These are phyloP conservation scores for Fusarium metavorans DNA, from an alignment of 2,329 filamentous ascomycete species.

Conservation along the genomic window DNA sequence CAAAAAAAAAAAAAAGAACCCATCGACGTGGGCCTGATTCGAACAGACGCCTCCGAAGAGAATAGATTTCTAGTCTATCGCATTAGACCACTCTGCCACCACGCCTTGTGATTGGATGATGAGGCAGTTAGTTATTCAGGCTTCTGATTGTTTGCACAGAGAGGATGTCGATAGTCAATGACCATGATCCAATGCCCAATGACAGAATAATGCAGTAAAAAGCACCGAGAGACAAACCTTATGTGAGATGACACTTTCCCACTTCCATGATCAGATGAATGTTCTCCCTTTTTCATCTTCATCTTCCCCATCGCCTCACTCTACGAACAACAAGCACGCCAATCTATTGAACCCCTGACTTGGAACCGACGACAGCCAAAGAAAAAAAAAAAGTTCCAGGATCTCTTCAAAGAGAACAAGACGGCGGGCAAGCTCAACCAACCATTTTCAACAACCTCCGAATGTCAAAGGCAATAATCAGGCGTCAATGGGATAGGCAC, in stretches of 20 bases:
- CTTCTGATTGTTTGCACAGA: not conserved
- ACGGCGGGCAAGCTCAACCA: not conserved
- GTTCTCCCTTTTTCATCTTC: not conserved
- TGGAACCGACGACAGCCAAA: not conserved
- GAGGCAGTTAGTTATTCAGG: not conserved
- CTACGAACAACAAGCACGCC: not conserved
- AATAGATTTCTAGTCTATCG: conserved; percentile 42
- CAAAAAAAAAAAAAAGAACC: conserved; percentile 7
- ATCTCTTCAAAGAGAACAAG: not conserved
- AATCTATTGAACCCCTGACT: not conserved
- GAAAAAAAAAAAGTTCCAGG: too few relatives aligned
- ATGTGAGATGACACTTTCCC: not conserved
- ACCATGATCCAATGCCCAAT: not conserved
- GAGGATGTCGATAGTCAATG: not conserved
- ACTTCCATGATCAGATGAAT: not conserved
- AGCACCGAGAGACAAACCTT: not conserved
- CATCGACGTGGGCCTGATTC: conserved; percentile 40
- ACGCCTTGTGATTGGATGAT: conserved; percentile 35
- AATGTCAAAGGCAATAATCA: not conserved
- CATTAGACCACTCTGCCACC: conserved; percentile 41
- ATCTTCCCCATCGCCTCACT: not conserved
- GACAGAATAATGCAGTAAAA: not conserved
- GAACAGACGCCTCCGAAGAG: conserved; percentile 40
- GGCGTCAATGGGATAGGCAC: not conserved
- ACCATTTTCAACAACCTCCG: not conserved